Evolutionary conservation across 2,329 filamentous ascomycete species (phyloP).

Genomic region (Pestalotiopsis sp.): DNA sequence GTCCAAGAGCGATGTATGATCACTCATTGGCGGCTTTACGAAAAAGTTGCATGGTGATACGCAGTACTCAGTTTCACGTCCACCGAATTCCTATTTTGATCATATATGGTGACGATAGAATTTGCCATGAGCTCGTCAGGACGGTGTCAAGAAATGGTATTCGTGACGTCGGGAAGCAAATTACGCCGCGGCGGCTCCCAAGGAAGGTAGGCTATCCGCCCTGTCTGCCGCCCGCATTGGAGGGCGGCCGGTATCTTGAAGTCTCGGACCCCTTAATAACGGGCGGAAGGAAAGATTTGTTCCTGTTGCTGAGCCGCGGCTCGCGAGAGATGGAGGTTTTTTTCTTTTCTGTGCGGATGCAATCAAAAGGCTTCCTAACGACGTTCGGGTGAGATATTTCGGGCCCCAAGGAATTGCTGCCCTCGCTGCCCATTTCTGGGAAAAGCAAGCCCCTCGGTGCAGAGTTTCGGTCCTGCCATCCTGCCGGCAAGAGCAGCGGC

Average conservation of each 20-base stretch:
- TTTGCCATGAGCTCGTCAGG: not conserved
- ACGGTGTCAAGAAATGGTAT: not conserved
- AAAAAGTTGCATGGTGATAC: not conserved
- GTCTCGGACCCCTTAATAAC: not conserved
- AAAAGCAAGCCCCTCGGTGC: no score
- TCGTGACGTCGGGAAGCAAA: not conserved
- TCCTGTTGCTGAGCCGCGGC: no score
- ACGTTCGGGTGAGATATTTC: no score
- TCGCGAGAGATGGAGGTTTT: no score
- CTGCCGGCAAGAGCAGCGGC: no score
- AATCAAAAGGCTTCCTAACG: no score
- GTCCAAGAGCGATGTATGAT: not conserved
- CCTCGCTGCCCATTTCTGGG: no score
- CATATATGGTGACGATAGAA: not conserved
- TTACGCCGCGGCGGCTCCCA: not conserved
- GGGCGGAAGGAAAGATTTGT: not conserved
- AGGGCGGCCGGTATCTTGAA: not conserved
- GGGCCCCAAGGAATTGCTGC: no score
- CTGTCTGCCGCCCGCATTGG: not conserved
- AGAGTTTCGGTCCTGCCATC: no score
- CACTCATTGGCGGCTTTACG: not conserved
- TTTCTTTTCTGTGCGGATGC: no score
- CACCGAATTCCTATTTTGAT: not conserved
- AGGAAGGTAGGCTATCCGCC: not conserved
- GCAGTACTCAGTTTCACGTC: not conserved